Evolutionary conservation across 208 protist genomes (phyloP).

Genomic region (Crithidia thermophila): DNA sequence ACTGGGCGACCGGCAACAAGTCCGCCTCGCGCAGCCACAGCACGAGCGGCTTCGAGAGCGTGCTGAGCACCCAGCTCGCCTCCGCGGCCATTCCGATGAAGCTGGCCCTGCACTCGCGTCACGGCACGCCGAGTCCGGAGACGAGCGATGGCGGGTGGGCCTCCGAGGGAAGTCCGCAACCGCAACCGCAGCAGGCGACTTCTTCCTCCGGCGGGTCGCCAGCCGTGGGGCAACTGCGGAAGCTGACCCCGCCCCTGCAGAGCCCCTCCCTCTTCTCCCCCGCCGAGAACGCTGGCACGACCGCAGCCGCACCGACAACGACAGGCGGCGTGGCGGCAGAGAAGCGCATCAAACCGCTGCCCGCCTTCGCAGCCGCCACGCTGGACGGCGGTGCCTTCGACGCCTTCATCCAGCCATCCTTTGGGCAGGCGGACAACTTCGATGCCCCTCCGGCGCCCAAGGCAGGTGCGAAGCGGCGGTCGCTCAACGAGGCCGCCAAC

Average conservation of each 20-base stretch:
- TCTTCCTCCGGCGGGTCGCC: not conserved
- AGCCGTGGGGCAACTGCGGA: not conserved
- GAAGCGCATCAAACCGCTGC: not conserved
- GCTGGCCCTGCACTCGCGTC: conserved; percentile 12
- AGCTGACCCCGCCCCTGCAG: not conserved
- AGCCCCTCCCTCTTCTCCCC: not conserved
- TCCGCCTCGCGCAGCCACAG: conserved; percentile 23
- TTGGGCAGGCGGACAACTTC: conserved; percentile 16
- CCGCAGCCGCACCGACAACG: no score
- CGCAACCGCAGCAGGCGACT: not conserved
- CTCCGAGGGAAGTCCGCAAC: not conserved
- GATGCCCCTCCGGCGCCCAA: conserved; percentile 16
- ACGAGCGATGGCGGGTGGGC: conserved; percentile 9
- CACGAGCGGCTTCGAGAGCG: conserved; percentile 20
- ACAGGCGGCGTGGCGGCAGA: no score
- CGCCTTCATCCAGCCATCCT: conserved; percentile 17
- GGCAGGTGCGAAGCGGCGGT: conserved; percentile 10
- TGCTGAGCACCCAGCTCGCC: conserved; percentile 25
- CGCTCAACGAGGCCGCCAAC: conserved; percentile 2
- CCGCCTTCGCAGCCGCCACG: not conserved
- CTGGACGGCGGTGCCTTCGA: not conserved
- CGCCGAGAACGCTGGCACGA: not conserved
- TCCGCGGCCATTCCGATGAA: conserved; percentile 14
- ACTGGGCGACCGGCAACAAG: not conserved
- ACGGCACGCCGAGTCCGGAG: conserved; percentile 11